Percentiles rank a stretch among this genome's conserved stretches.
Evolutionary conservation across 2,329 filamentous ascomycete species (phyloP).

Genomic region (Blastomyces percursus): DNA sequence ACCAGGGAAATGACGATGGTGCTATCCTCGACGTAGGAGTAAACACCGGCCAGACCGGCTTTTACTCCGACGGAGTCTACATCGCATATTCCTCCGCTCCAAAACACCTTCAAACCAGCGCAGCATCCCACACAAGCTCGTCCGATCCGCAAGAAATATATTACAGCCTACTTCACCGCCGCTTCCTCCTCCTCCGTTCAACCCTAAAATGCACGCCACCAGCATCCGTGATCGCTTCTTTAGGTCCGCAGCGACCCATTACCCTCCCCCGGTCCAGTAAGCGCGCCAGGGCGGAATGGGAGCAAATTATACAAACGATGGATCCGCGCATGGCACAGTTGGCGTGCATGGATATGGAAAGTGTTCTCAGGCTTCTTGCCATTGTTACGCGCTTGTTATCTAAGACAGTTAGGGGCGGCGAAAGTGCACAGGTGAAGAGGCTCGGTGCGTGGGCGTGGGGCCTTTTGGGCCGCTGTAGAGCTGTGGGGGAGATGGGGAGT

Average conservation of each 20-base stretch:
- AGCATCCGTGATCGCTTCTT: slow-evolving; percentile 39
- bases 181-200: slow-evolving; percentile 55
- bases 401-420: slow-evolving; percentile 52
- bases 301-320: slow-evolving; percentile 27
- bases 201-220: slow-evolving; percentile 50
- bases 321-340: slow-evolving; percentile 42
- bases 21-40: neutral
- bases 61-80: slow-evolving; percentile 71
- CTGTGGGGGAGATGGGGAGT: slow-evolving; percentile 62
- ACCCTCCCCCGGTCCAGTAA: slow-evolving; percentile 45
- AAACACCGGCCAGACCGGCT: slow-evolving; percentile 37
- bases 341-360: slow-evolving; percentile 47
- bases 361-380: slow-evolving; percentile 55
- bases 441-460: slow-evolving; percentile 81
- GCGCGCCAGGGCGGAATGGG: slow-evolving; percentile 47
- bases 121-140: slow-evolving; percentile 22
- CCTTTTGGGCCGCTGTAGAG: slow-evolving; percentile 62
- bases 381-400: slow-evolving; percentile 48
- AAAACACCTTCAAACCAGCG: slow-evolving; percentile 26
- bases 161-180: slow-evolving; percentile 52
- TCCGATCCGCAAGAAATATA: slow-evolving; percentile 53
- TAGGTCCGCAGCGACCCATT: slow-evolving; percentile 44
- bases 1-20: slow-evolving; percentile 12
- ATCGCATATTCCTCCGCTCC: slow-evolving; percentile 44
- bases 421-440: slow-evolving; percentile 49